phyloP scores from a whole-genome alignment of 306 rosid species.

The Benincasa hispida region DNA sequence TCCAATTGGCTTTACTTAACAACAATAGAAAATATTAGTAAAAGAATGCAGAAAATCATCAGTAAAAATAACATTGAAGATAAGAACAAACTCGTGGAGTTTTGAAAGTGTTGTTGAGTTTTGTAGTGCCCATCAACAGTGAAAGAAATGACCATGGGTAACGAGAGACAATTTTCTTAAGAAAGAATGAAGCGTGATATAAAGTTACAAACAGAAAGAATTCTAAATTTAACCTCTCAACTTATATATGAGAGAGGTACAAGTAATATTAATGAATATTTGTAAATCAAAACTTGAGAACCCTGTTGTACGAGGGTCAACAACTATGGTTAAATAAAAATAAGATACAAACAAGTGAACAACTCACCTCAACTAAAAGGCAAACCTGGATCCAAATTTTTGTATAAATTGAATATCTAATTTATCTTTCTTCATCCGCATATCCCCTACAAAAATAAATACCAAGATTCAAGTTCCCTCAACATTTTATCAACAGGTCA shows the following conservation, averaged over 20 bases:
- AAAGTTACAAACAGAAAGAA: background rate
- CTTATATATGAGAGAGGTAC: background rate
- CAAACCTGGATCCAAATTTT: background rate
- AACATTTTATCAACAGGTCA: background rate
- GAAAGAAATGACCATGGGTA: too few species aligned
- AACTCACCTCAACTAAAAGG: background rate
- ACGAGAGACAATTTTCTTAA: background rate
- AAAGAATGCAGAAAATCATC: too few species aligned
- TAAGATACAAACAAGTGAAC: background rate
- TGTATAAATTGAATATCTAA: background rate
- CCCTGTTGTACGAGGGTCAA: background rate
- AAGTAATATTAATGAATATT: background rate
- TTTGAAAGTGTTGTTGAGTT: too few species aligned
- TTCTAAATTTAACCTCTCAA: background rate
- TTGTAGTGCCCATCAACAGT: too few species aligned
- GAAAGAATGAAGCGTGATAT: background rate
- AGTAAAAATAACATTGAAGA: too few species aligned
- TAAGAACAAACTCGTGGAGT: too few species aligned
- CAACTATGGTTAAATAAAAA: background rate
- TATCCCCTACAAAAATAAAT: background rate
- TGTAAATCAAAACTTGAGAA: background rate
- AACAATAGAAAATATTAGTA: too few species aligned
- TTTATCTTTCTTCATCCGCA: background rate
- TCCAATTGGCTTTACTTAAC: too few species aligned
- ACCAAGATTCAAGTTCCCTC: background rate